A percentile compares a stretch with the other conserved stretches of the same genome.
Evolutionary conservation across 2,329 filamentous ascomycete species (phyloP).

Genomic region (Phialophora expanda): DNA sequence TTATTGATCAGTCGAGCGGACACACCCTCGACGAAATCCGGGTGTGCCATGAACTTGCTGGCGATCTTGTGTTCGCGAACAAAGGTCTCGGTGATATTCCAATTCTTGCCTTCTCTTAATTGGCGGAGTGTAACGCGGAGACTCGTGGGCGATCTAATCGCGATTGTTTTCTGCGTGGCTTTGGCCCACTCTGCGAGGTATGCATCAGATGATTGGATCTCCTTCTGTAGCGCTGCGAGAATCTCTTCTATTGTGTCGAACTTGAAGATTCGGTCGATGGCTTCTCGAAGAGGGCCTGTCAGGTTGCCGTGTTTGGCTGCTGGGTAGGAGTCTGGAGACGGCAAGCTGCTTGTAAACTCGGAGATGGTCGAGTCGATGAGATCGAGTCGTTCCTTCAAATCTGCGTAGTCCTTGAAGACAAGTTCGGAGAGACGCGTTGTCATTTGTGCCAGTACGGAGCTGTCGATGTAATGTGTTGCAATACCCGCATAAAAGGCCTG

Average conservation of each 20-base stretch:
- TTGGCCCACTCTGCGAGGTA: constrained; percentile 74
- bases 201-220: constrained; percentile 50
- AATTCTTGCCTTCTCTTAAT: constrained; percentile 74
- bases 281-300: constrained; percentile 71
- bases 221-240: constrained; percentile 66
- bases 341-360: constrained; percentile 86
- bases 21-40: constrained; percentile 93
- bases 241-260: constrained; percentile 72
- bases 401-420: constrained; percentile 78
- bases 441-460: constrained; percentile 78
- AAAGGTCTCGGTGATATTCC: constrained; percentile 86
- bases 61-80: constrained; percentile 84
- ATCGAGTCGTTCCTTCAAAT: constrained; percentile 65
- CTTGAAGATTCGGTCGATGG: constrained; percentile 84
- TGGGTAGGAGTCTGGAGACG: constrained; percentile 64
- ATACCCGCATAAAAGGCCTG: constrained; percentile 90
- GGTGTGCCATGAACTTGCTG: constrained; percentile 83
- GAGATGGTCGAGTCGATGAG: constrained; percentile 87
- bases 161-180: constrained; percentile 75
- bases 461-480: constrained; percentile 96
- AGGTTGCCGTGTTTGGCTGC: constrained; percentile 51
- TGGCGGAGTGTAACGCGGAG: constrained; percentile 84
- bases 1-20: constrained; percentile 77
- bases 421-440: constrained; percentile 88
- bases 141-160: constrained; percentile 80